These are phyloP conservation scores for Knoxia roxburghii DNA, from an alignment of 257 asterid genomes.

Conservation along the genomic window DNA sequence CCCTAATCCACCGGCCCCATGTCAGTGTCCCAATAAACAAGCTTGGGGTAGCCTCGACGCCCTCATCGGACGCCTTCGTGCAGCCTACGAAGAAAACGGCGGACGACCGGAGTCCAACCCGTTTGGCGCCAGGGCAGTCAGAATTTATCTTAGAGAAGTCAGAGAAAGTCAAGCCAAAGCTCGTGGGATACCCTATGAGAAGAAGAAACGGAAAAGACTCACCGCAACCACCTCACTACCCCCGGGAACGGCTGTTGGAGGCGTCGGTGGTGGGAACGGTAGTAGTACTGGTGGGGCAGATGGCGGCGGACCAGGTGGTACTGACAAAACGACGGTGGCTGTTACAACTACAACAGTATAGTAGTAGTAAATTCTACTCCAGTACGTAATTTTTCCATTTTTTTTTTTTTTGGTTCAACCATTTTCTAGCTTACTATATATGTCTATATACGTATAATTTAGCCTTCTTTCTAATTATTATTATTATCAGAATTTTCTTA, in stretches of 20 bases:
- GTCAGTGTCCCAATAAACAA: conserved; percentile 38
- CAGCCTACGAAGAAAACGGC: conserved; percentile 46
- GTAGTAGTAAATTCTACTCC: conserved; percentile 17
- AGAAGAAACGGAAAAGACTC: conserved; percentile 39
- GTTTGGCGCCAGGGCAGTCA: conserved; percentile 40
- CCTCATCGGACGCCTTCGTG: conserved; percentile 43
- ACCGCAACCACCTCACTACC: not conserved
- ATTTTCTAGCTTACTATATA: conserved; percentile 3
- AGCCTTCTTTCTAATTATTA: not conserved
- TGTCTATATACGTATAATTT: not conserved
- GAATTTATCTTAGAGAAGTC: conserved; percentile 44
- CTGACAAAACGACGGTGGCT: conserved; percentile 6
- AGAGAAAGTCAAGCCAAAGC: conserved; percentile 45
- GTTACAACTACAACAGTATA: conserved; percentile 27
- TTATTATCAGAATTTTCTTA: too few species aligned
- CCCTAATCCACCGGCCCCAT: conserved; percentile 43
- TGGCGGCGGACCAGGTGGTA: conserved; percentile 12
- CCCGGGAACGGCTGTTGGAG: not conserved
- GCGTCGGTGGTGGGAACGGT: not conserved
- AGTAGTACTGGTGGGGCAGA: conserved; percentile 6
- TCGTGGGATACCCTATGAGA: conserved; percentile 43
- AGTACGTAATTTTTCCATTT: conserved; percentile 1
- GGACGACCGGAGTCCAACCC: conserved; percentile 44
- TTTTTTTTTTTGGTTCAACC: not conserved
- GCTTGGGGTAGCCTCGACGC: conserved; percentile 58